These are phyloP conservation scores for Calonectria honghensis DNA, from an alignment of 2,329 filamentous ascomycete genomes.

Conservation along the genomic window DNA sequence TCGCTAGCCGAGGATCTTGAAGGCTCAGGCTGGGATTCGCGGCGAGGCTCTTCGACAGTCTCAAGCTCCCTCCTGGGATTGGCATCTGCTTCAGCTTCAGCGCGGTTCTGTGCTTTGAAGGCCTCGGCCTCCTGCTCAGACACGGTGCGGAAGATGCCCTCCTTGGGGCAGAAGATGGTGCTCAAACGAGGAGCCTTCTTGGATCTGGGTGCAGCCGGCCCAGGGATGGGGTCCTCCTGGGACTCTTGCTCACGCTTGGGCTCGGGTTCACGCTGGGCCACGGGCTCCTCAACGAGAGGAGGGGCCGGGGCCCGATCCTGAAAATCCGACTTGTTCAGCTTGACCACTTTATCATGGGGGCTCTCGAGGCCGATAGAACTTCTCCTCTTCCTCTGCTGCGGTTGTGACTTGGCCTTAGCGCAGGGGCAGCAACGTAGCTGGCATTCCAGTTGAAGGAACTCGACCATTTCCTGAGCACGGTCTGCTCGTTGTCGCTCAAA, in stretches of 20 bases:
- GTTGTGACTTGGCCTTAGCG: constrained; percentile 61
- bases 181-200: constrained; percentile 67
- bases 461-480: constrained; percentile 82
- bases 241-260: constrained; percentile 23
- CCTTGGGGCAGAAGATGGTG: constrained; percentile 76
- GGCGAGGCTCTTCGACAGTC: background rate
- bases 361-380: constrained; percentile 52
- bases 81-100: constrained; percentile 40
- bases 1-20: constrained; percentile 15
- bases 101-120: constrained; percentile 60
- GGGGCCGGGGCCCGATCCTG: constrained; percentile 45
- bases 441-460: constrained; percentile 86
- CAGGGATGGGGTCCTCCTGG: constrained; percentile 46
- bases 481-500: constrained; percentile 80
- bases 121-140: constrained; percentile 72
- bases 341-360: constrained; percentile 59
- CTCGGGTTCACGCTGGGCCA: constrained; percentile 36
- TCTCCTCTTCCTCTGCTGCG: constrained; percentile 51
- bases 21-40: constrained; percentile 41
- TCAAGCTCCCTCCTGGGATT: constrained; percentile 42
- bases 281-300: constrained; percentile 49
- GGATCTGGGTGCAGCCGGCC: constrained; percentile 51
- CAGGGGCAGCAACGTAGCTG: constrained; percentile 80
- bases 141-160: constrained; percentile 78
- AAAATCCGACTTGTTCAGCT: constrained; percentile 58